Conservation (phyloP, 2,329 filamentous ascomycete species). For the Diaporthe sp. region DNA sequence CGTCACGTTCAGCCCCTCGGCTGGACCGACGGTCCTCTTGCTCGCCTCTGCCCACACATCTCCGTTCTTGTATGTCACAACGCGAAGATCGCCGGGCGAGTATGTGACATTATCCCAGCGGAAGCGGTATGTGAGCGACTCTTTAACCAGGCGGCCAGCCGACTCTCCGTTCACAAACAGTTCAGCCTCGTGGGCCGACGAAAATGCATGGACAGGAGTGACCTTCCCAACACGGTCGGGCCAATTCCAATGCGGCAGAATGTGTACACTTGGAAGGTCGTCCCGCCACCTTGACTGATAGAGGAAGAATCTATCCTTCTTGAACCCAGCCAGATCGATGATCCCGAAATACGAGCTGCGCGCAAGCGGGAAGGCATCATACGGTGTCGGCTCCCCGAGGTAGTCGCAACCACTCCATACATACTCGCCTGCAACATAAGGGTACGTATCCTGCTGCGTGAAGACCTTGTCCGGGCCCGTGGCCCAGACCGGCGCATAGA, state of each 20-base stretch:
- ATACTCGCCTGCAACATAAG: conserved; percentile 64
- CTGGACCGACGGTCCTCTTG: conserved; percentile 52
- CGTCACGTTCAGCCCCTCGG: conserved; percentile 50
- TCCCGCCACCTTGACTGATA: conserved; percentile 65
- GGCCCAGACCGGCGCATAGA: conserved; percentile 58
- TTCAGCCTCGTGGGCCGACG: conserved; percentile 62
- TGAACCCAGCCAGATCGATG: conserved; percentile 66
- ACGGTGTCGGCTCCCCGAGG: conserved; percentile 61
- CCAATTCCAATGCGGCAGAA: conserved; percentile 68
- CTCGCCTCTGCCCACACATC: conserved; percentile 56
- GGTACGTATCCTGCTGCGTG: conserved; percentile 54
- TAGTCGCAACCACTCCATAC: conserved; percentile 64
- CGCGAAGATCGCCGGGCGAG: conserved; percentile 56
- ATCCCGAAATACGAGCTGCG: conserved; percentile 67
- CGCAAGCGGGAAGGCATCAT: conserved; percentile 45
- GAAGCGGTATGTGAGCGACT: conserved; percentile 54
- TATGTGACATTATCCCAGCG: conserved; percentile 64
- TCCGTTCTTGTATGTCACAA: conserved; percentile 60
- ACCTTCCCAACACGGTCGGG: conserved; percentile 56
- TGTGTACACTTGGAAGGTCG: conserved; percentile 58
- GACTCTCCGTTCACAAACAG: conserved; percentile 64
- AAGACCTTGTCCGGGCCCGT: conserved; percentile 65
- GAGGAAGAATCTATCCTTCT: conserved; percentile 65
- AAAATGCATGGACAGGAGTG: conserved; percentile 65
- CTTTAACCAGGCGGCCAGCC: conserved; percentile 51